Evolutionary conservation across 805 yeast species (phyloP), one percentile per base, ranked within the genome.

Genomic region (Candida koratica): DNA sequence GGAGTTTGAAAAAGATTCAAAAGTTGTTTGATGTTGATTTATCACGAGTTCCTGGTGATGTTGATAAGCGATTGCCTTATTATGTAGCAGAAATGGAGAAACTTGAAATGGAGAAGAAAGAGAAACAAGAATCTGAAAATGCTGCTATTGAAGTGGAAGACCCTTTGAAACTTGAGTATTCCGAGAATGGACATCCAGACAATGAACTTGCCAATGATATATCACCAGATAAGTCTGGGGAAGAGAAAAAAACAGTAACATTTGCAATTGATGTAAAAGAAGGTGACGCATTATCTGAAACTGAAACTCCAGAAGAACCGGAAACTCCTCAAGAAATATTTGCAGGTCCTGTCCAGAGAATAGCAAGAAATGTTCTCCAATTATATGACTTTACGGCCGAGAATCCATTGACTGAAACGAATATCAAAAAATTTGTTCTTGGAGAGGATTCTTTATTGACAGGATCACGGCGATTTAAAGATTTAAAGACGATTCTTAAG

Each of bases 311-410:
- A 12, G 29, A 34, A 23, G 38, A 29, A 16, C 29, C 27, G 12
- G 33, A 30, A 17, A 34, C 22, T 14, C 41, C 37, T 15, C 47
- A 52, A 7, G 55, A 52, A 17, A 42, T 64, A 0, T 77, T 68
- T 47, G 81, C 79, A 53, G 95, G 95, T 0, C 95, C 95, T 1
- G 56, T 64, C 2, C 87, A 79, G 49, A 67, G 67, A 36, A 77
- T 81, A 2, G 67, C 77, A 1, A 66, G 74, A 23, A 77, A 80
- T 46, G 63, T 63, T 26, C 55, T 86, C 0, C 66, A 75, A 1
- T 61, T 84, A 29, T 67, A 77, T 41, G 73, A 73, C 24, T 75
- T 77, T 44, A 58, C 58, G 14, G 59, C 55, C 16, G 59, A 60
- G 2, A 50, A 57, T 6, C 49, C 53, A 17, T 46, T 64, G 5